These are phyloP conservation scores for Eucalyptus polyanthemos DNA, from an alignment of 345 rosid species.

Conservation along the genomic window DNA sequence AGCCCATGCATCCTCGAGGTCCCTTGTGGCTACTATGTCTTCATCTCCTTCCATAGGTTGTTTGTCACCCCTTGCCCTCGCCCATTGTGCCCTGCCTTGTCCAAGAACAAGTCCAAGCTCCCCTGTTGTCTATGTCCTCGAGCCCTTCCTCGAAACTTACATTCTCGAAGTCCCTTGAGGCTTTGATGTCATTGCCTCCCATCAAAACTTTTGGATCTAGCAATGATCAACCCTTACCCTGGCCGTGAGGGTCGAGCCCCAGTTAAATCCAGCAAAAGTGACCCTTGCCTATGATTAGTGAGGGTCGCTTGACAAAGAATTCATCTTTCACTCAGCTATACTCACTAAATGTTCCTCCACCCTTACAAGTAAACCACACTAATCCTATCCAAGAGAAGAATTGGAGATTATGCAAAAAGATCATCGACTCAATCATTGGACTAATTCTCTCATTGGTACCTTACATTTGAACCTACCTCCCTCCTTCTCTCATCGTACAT, in stretches of 20 bases:
- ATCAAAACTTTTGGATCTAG: too few species aligned
- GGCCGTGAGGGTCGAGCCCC: too few species aligned
- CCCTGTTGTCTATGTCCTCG: too few species aligned
- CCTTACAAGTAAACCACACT: neutral
- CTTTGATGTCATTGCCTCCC: too few species aligned
- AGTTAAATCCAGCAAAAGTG: too few species aligned
- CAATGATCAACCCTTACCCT: rapidly evolving
- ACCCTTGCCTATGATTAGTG: rapidly evolving
- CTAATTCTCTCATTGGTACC: neutral
- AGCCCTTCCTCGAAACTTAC: too few species aligned
- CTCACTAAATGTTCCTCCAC: neutral
- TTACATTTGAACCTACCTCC: neutral
- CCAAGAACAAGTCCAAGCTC: too few species aligned
- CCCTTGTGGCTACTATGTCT: too few species aligned
- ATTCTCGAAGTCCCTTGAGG: too few species aligned
- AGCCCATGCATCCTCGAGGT: too few species aligned
- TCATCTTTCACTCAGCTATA: neutral
- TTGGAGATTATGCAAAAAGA: neutral
- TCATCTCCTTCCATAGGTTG: too few species aligned
- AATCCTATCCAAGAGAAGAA: neutral
- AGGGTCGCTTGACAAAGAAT: neutral
- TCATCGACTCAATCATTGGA: neutral
- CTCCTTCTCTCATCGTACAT: neutral
- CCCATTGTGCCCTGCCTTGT: rapidly evolving
- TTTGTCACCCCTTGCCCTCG: rapidly evolving